Evolutionary conservation across 2,329 filamentous ascomycete genomes (phyloP), one percentile per base, ranked within the genome.

Genomic region (Aschersonia sp.): DNA sequence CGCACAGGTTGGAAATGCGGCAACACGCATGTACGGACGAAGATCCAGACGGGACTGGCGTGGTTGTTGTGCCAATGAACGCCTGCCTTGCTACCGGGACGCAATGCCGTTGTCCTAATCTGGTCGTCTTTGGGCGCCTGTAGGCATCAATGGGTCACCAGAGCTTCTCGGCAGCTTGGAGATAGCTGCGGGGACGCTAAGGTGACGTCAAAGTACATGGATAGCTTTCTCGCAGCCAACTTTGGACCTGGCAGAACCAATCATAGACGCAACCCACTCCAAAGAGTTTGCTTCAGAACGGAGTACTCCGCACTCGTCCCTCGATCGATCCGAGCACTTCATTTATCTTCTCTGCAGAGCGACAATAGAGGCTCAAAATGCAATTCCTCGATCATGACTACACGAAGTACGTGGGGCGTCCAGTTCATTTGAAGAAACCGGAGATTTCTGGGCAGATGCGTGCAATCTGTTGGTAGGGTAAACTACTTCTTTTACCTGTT

Each of bases 201-300:
- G 9, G 35, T 49, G 48, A 49, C 48, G 48, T 49, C 48, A 35
- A 46, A 49, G 44, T 30, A 43, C 30, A 28, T 31, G 29, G 20
- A n/a, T 6, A 30, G 20, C 10, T 10, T 9, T 3, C 28, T 7
- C 35, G 35, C 7, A 7, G 41, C 41, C 20, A 43, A 38, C 35
- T 9, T 38, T 38, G 35, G 35, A 38, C 35, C 7, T 3, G 35
- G 6, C 20, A 6, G n/a, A n/a, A n/a, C 41, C 41, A 43, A 43
- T 5, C 41, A 38, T 12, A 3, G 35, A 12, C 7, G 35, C 35
- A 12, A 38, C 20, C 20, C 20, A 20, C 20, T 20, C 20, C 20
- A 20, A 20, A 20, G 20, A 20, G 20, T 20, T 20, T 2, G 20
- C 20, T 20, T 20, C 20, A 20, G 20, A 20, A 20, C 20, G 20